Evolutionary conservation across 371 early-diverging fungal species (phyloP).

Genomic region (Actinomucor elegans): DNA sequence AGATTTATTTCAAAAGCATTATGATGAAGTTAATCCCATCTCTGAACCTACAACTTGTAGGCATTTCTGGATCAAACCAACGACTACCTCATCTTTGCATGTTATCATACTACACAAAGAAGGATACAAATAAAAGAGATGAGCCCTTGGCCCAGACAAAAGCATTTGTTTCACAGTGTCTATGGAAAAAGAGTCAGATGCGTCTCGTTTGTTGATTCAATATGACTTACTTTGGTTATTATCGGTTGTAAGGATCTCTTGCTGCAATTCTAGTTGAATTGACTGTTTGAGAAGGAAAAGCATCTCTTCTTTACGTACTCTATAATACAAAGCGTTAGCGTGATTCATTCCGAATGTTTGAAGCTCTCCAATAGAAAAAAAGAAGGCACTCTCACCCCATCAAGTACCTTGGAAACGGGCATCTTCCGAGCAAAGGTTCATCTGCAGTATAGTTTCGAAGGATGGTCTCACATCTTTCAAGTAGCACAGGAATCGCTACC

Average conservation of each 20-base stretch:
- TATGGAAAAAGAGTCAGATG: slow-evolving; percentile 20
- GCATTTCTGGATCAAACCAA: slow-evolving; percentile 57
- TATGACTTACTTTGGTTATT: slow-evolving; percentile 20
- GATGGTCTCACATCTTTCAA: slow-evolving; percentile 69
- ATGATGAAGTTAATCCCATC: too few relatives aligned
- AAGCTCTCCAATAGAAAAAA: too few relatives aligned
- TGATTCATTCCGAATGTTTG: too few relatives aligned
- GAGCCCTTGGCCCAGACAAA: slow-evolving; percentile 65
- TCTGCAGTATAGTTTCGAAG: slow-evolving; percentile 73
- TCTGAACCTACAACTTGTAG: slow-evolving; percentile 54
- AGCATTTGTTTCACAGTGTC: slow-evolving; percentile 45
- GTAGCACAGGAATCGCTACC: slow-evolving; percentile 67
- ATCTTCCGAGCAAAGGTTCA: slow-evolving; percentile 69
- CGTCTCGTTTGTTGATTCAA: not conserved
- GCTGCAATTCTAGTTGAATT: slow-evolving; percentile 59
- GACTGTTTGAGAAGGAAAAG: slow-evolving; percentile 65
- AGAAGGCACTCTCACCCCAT: slow-evolving; percentile 40
- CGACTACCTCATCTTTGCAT: slow-evolving; percentile 57
- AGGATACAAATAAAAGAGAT: slow-evolving; percentile 75
- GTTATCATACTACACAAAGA: slow-evolving; percentile 63
- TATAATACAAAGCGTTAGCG: slow-evolving; percentile 18
- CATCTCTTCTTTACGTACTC: slow-evolving; percentile 78
- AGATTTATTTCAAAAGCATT: too few relatives aligned
- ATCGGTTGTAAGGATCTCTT: slow-evolving; percentile 35
- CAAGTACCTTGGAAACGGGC: slow-evolving; percentile 79